Conservation (phyloP, 2,329 filamentous ascomycete genomes). For the Curvularia verruculosa region DNA sequence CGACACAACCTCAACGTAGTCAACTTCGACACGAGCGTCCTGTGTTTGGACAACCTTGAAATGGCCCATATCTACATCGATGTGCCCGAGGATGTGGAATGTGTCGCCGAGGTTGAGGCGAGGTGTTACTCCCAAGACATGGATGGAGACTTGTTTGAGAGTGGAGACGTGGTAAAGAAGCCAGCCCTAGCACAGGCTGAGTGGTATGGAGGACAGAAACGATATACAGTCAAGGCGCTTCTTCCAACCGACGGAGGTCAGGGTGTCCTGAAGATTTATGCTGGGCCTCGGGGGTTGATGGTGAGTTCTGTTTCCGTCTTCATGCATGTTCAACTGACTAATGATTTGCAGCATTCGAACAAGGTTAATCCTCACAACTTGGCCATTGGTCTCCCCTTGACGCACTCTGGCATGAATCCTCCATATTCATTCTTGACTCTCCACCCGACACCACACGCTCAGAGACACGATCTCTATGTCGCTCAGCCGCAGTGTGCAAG, state of each 20-base stretch:
- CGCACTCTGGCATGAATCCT: slow-evolving; percentile 90
- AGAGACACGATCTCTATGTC: slow-evolving; percentile 95
- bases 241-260: slow-evolving; percentile 90
- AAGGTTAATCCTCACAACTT: slow-evolving; percentile 94
- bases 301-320: slow-evolving; percentile 36
- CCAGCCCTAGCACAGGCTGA: slow-evolving; percentile 88
- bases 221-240: slow-evolving; percentile 91
- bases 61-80: slow-evolving; percentile 88
- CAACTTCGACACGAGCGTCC: slow-evolving; percentile 88
- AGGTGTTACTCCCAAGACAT: slow-evolving; percentile 78
- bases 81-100: slow-evolving; percentile 87
- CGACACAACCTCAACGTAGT: slow-evolving; percentile 78
- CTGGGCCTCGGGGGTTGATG: slow-evolving; percentile 93
- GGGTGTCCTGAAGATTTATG: slow-evolving; percentile 87
- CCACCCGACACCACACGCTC: slow-evolving; percentile 96
- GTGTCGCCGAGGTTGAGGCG: slow-evolving; percentile 90
- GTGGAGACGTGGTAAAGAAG: slow-evolving; percentile 83
- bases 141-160: slow-evolving; percentile 94
- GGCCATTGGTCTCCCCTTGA: slow-evolving; percentile 85
- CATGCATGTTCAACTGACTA: slow-evolving; percentile 13
- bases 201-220: slow-evolving; percentile 85
- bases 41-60: slow-evolving; percentile 87
- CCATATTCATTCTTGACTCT: slow-evolving; percentile 90
- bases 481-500: slow-evolving; percentile 91
- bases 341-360: slow-evolving; percentile 72